Evolutionary conservation across 2,329 filamentous ascomycete genomes (phyloP).

Genomic region (Thelonectria olida): DNA sequence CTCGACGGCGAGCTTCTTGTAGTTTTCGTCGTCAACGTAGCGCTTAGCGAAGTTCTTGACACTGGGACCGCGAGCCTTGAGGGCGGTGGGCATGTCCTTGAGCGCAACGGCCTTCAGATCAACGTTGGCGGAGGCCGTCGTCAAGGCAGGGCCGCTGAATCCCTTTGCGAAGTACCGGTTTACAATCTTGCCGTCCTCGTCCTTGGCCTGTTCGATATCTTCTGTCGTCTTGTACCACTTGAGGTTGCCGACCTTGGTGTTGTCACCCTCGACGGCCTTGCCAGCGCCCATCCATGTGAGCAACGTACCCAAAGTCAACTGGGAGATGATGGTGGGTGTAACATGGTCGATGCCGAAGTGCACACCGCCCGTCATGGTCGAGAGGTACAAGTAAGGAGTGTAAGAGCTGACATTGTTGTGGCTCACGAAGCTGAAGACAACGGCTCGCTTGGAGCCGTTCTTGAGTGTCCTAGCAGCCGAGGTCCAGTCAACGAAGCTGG

Average conservation of each 20-base stretch:
- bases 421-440: slow-evolving; percentile 55
- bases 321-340: slow-evolving; percentile 46
- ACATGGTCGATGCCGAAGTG: slow-evolving; percentile 46
- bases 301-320: slow-evolving; percentile 48
- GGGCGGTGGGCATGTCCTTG: slow-evolving; percentile 34
- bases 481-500: slow-evolving; percentile 56
- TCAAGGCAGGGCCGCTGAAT: neutral
- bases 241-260: slow-evolving; percentile 16
- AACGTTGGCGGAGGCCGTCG: slow-evolving; percentile 12
- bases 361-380: slow-evolving; percentile 51
- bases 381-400: slow-evolving; percentile 53
- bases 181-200: neutral
- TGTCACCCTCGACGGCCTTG: slow-evolving; percentile 20
- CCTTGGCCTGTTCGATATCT: slow-evolving; percentile 23
- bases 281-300: slow-evolving; percentile 35
- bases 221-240: slow-evolving; percentile 19
- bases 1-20: slow-evolving; percentile 49
- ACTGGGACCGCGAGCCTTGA: slow-evolving; percentile 36
- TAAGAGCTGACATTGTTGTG: slow-evolving; percentile 27
- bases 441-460: slow-evolving; percentile 47
- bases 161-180: slow-evolving; percentile 11
- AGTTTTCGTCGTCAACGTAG: slow-evolving; percentile 49
- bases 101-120: slow-evolving; percentile 23
- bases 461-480: slow-evolving; percentile 46
- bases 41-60: slow-evolving; percentile 50